A percentile compares a stretch with the other conserved stretches of the same genome.
Evolutionary conservation across 2,329 filamentous ascomycete genomes (phyloP).

Genomic region (Penicillium sp.): DNA sequence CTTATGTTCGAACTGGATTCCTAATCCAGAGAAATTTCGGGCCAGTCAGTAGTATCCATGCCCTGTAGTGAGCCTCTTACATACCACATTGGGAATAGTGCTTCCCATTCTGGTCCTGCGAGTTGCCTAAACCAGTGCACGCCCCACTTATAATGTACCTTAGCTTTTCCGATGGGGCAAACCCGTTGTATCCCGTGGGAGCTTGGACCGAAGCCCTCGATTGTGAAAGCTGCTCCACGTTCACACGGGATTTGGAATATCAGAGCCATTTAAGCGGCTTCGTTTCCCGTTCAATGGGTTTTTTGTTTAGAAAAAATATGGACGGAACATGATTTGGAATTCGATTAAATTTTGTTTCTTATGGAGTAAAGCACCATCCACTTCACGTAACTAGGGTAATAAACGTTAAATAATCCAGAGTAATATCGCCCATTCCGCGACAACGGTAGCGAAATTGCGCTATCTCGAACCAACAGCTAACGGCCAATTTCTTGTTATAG

Average conservation of each 20-base stretch:
- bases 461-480: neutral
- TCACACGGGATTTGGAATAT: constrained; percentile 14
- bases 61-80: neutral
- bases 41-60: constrained; percentile 6
- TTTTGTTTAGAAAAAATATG: neutral
- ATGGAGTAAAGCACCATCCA: neutral
- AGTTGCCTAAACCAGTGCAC: constrained; percentile 10
- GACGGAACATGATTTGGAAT: neutral
- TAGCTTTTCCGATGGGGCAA: constrained; percentile 14
- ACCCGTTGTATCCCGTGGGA: constrained; percentile 21
- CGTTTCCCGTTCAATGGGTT: neutral
- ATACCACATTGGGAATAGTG: constrained; percentile 5
- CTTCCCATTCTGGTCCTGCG: constrained; percentile 10
- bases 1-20: neutral
- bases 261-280: neutral
- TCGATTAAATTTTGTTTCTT: neutral
- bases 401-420: neutral
- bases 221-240: neutral
- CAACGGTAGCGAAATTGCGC: neutral
- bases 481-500: neutral
- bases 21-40: neutral
- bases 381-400: neutral
- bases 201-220: constrained; percentile 11
- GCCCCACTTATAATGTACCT: neutral
- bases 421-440: neutral